A percentile compares a stretch with the other conserved stretches of the same genome.
These are phyloP conservation scores for Hypoxylon lienhwacheense DNA, from an alignment of 495 filamentous ascomycete genomes.

Conservation along the genomic window DNA sequence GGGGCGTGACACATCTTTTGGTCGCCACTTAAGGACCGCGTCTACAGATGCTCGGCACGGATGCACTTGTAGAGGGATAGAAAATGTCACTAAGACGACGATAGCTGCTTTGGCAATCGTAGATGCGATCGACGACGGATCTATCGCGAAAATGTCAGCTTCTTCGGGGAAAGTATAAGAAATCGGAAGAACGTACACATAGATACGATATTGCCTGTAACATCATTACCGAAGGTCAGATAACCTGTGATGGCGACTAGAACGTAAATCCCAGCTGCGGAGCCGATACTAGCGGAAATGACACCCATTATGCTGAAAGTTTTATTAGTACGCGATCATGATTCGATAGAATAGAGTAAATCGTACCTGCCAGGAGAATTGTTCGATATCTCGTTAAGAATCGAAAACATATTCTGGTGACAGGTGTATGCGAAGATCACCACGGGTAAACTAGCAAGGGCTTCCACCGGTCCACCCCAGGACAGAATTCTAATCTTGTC, in stretches of 20 bases:
- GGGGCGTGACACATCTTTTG: constrained; percentile 43
- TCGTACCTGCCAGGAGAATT: constrained; percentile 62
- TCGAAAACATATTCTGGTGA: constrained; percentile 99
- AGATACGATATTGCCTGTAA: constrained; percentile 86
- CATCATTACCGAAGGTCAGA: constrained; percentile 84
- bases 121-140: constrained; percentile 75
- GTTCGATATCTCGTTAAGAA: constrained; percentile 89
- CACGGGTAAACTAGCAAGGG: constrained; percentile 85
- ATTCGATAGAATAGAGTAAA: not conserved
- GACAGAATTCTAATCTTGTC: constrained; percentile 71
- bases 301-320: constrained; percentile 70
- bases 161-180: not conserved
- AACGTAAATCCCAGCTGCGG: constrained; percentile 77
- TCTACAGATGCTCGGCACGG: constrained; percentile 92
- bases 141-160: constrained; percentile 37
- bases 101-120: constrained; percentile 95
- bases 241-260: constrained; percentile 95
- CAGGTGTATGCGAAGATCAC: constrained; percentile 99
- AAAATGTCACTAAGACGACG: constrained; percentile 95
- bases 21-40: constrained; percentile 90
- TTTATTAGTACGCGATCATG: constrained; percentile 35
- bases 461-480: constrained; percentile 77
- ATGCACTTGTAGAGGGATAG: constrained; percentile 92
- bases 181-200: constrained; percentile 63
- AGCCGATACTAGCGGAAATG: constrained; percentile 79